phyloP scores from a whole-genome alignment of 441 rosid genomes.

The Euphorbia schlechtendalii region DNA sequence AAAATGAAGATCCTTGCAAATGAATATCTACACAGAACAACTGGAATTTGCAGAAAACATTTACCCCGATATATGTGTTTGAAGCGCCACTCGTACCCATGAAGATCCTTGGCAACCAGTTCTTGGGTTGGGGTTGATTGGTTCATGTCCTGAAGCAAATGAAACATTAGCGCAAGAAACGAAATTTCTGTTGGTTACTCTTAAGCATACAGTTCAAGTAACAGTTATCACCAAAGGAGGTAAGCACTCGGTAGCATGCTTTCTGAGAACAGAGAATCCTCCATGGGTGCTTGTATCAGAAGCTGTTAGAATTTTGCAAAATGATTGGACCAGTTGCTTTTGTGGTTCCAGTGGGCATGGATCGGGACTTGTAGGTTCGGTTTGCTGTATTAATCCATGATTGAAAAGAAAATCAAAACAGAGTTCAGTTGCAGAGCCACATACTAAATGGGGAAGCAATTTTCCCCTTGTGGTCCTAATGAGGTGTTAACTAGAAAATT shows the following conservation, averaged over 20 bases:
- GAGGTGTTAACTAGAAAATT: not conserved
- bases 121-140: constrained; percentile 79
- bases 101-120: constrained; percentile 66
- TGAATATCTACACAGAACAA: constrained; percentile 3
- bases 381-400: constrained; percentile 35
- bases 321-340: constrained; percentile 45
- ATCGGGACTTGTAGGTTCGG: constrained; percentile 50
- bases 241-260: constrained; percentile 78
- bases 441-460: constrained; percentile 1
- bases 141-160: constrained; percentile 59
- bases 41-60: not conserved
- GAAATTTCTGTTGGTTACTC: not conserved
- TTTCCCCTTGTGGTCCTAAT: not conserved
- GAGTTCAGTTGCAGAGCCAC: not conserved
- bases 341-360: constrained; percentile 36
- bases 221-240: constrained; percentile 53
- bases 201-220: not conserved
- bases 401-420: constrained; percentile 8
- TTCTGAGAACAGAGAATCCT: constrained; percentile 82
- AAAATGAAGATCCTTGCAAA: not conserved
- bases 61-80: constrained; percentile 87
- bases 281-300: constrained; percentile 97
- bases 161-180: not conserved
- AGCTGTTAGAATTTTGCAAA: constrained; percentile 78
- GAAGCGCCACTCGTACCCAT: constrained; percentile 78